phyloP scores from a whole-genome alignment of 768 basidiomycete species.

The Leccinellum albellum region DNA sequence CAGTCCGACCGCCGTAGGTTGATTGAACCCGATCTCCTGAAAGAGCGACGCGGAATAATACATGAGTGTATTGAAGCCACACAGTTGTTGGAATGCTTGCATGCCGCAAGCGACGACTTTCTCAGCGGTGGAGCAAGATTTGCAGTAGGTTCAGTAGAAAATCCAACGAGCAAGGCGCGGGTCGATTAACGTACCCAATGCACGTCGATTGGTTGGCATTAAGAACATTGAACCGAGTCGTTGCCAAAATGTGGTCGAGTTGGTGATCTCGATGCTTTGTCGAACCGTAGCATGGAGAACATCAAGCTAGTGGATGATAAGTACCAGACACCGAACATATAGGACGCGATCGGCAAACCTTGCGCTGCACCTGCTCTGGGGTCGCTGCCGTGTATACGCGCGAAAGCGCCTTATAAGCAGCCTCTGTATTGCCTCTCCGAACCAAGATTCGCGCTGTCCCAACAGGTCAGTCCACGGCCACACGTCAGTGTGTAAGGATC shows the following conservation, averaged over 20 bases:
- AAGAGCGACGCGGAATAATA: slow-evolving; percentile 76
- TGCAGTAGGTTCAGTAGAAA: not conserved
- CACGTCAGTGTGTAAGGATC: not conserved
- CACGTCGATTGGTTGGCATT: slow-evolving; percentile 60
- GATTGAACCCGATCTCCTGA: slow-evolving; percentile 75
- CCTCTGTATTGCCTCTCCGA: slow-evolving; percentile 45
- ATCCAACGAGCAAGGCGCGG: not conserved
- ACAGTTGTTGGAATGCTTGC: slow-evolving; percentile 81
- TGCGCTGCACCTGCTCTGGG: slow-evolving; percentile 60
- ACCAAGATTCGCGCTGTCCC: slow-evolving; percentile 59
- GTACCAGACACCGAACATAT: not conserved
- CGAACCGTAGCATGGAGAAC: slow-evolving; percentile 58
- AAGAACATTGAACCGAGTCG: slow-evolving; percentile 53
- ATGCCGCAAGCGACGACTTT: slow-evolving; percentile 74
- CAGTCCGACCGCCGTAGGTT: slow-evolving; percentile 77
- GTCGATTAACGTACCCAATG: slow-evolving; percentile 49
- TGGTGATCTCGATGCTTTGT: slow-evolving; percentile 57
- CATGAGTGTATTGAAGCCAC: slow-evolving; percentile 81
- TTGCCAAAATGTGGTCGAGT: slow-evolving; percentile 58
- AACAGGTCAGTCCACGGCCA: not conserved
- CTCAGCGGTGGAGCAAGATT: not conserved
- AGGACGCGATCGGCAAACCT: slow-evolving; percentile 35
- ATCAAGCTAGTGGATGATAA: slow-evolving; percentile 39
- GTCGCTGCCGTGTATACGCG: slow-evolving; percentile 70
- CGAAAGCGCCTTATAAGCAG: slow-evolving; percentile 52